Conservation (phyloP, 192 early-diverging fungal species). For the Anaeromyces robustus region DNA sequence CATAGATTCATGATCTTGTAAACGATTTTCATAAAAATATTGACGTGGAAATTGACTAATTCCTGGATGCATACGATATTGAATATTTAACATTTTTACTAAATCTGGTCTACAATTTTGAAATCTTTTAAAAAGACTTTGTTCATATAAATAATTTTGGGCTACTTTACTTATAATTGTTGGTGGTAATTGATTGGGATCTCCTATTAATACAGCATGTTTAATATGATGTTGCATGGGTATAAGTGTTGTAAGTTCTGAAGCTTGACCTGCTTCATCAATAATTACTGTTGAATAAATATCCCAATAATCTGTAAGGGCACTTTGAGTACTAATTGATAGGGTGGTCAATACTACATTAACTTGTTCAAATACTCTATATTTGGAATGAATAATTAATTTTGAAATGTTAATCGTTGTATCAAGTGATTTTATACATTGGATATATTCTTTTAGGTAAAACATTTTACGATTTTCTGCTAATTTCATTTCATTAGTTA, state of each 20-base stretch:
- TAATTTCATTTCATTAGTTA: conserved; percentile 15
- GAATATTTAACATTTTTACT: conserved; percentile 72
- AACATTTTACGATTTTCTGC: not conserved
- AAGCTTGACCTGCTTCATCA: conserved; percentile 89
- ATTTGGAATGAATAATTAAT: conserved; percentile 13
- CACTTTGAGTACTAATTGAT: conserved; percentile 70
- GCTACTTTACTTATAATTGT: conserved; percentile 66
- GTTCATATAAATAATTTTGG: conserved; percentile 55
- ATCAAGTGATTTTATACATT: not conserved
- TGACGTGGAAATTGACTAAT: conserved; percentile 66
- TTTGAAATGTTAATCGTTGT: not conserved
- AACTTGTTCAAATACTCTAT: conserved; percentile 57
- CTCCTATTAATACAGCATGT: conserved; percentile 78
- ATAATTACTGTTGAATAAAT: conserved; percentile 65
- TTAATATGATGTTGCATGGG: conserved; percentile 68
- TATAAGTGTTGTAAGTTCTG: conserved; percentile 75
- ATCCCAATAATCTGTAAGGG: conserved; percentile 41
- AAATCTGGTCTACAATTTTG: conserved; percentile 41
- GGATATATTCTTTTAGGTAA: not conserved
- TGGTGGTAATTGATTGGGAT: conserved; percentile 86
- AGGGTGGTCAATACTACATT: conserved; percentile 76
- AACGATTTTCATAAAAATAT: conserved; percentile 59
- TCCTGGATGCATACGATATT: conserved; percentile 93
- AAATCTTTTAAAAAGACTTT: conserved; percentile 79
- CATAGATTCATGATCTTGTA: conserved; percentile 65